These are phyloP conservation scores for Diaporthe ilicicola DNA, from an alignment of 2,329 filamentous ascomycete species.

Conservation along the genomic window DNA sequence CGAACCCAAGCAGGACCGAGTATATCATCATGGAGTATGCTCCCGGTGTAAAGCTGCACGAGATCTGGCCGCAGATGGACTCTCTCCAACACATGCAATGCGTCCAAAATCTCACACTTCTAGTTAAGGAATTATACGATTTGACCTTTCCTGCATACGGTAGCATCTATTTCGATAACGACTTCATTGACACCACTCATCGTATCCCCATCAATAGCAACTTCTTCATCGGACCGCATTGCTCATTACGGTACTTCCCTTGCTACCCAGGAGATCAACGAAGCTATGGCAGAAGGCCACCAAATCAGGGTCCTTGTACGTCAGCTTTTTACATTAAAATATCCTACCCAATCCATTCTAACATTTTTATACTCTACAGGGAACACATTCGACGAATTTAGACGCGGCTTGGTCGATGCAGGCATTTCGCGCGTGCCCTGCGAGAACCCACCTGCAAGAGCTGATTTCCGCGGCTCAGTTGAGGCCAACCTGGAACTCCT, in stretches of 20 bases:
- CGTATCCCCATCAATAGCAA: neutral
- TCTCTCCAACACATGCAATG: neutral
- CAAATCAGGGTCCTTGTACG: conserved; percentile 4
- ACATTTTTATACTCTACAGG: neutral
- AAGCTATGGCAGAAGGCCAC: neutral
- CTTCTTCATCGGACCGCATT: conserved; percentile 4
- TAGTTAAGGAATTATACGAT: neutral
- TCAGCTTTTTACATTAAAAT: neutral
- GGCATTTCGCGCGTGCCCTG: neutral
- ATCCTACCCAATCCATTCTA: neutral
- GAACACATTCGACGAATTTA: conserved; percentile 1
- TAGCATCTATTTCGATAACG: conserved; percentile 4
- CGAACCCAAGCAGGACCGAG: neutral
- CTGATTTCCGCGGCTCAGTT: neutral
- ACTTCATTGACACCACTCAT: neutral
- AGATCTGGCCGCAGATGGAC: conserved; percentile 5
- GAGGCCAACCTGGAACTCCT: neutral
- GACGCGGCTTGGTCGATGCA: conserved; percentile 1
- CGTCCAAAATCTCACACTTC: neutral
- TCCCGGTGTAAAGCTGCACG: neutral
- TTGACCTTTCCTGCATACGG: conserved; percentile 4
- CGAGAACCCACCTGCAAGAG: neutral
- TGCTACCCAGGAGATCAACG: conserved; percentile 3
- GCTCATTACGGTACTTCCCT: neutral
- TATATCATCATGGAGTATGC: conserved; percentile 3